These are phyloP conservation scores for Mortierella claussenii DNA, from an alignment of 192 early-diverging fungal species.

Conservation along the genomic window DNA sequence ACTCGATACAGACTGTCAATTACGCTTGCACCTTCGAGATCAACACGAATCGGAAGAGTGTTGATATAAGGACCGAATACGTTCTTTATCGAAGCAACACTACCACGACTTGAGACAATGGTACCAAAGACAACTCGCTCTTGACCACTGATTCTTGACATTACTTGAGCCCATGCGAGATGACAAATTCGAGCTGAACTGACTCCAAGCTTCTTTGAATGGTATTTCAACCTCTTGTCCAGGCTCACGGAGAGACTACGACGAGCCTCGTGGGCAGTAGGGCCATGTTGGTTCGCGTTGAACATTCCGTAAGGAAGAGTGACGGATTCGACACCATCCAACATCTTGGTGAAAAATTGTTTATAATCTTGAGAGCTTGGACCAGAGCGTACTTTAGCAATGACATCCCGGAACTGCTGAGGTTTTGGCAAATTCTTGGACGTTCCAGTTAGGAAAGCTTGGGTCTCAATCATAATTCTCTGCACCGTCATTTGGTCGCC, in stretches of 20 bases:
- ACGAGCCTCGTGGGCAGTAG: background rate
- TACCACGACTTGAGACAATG: background rate
- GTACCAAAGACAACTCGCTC: constrained; percentile 1
- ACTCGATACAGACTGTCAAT: background rate
- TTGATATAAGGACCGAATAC: background rate
- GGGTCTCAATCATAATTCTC: background rate
- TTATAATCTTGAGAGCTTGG: background rate
- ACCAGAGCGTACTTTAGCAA: background rate
- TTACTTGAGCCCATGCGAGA: constrained; percentile 2
- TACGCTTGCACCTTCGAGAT: background rate
- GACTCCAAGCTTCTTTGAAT: background rate
- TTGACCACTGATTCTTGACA: constrained; percentile 1
- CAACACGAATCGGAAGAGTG: constrained; percentile 1
- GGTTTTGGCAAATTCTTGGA: background rate
- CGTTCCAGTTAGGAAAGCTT: background rate
- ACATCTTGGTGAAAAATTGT: background rate
- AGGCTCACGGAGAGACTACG: background rate
- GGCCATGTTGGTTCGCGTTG: background rate
- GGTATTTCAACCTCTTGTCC: background rate
- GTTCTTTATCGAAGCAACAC: background rate
- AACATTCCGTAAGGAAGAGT: background rate
- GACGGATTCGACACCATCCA: background rate
- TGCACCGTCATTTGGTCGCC: background rate
- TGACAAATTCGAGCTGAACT: background rate
- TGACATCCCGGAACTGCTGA: background rate